Evolutionary conservation across 2,329 filamentous ascomycete genomes (phyloP).

Genomic region (Tricladium varicosporioides): DNA sequence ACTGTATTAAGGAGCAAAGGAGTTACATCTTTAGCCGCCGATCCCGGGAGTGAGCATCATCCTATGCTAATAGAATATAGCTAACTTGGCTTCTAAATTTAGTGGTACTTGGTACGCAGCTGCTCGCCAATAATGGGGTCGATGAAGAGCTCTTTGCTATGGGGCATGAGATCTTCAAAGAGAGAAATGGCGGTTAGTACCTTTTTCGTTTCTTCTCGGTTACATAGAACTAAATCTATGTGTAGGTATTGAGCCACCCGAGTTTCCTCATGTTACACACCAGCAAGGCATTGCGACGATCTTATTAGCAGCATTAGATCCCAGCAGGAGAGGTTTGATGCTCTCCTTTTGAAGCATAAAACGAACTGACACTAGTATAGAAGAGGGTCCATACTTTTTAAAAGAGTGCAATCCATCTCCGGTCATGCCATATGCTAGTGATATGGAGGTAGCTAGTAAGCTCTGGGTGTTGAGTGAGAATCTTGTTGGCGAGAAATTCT

Average conservation of each 20-base stretch:
- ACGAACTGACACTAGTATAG: background rate
- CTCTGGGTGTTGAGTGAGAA: conserved; percentile 7
- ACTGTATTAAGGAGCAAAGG: background rate
- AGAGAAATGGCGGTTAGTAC: background rate
- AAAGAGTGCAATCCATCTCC: background rate
- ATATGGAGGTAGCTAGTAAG: background rate
- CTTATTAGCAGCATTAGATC: background rate
- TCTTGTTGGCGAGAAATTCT: conserved; percentile 3
- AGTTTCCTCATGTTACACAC: background rate
- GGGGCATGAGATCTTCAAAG: background rate
- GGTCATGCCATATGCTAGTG: background rate
- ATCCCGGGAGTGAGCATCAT: background rate
- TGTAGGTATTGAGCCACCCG: background rate
- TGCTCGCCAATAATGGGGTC: background rate
- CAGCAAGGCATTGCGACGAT: background rate
- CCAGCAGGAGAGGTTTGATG: background rate
- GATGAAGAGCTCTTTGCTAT: background rate
- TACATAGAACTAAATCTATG: too few relatives aligned
- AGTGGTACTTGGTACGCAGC: background rate
- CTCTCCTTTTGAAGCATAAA: background rate
- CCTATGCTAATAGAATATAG: background rate
- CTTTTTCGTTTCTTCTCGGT: too few relatives aligned
- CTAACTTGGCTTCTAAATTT: background rate
- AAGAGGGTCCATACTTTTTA: background rate
- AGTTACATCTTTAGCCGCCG: background rate